phyloP scores from a whole-genome alignment of 192 early-diverging fungal species.

The Coemansia reversa region DNA sequence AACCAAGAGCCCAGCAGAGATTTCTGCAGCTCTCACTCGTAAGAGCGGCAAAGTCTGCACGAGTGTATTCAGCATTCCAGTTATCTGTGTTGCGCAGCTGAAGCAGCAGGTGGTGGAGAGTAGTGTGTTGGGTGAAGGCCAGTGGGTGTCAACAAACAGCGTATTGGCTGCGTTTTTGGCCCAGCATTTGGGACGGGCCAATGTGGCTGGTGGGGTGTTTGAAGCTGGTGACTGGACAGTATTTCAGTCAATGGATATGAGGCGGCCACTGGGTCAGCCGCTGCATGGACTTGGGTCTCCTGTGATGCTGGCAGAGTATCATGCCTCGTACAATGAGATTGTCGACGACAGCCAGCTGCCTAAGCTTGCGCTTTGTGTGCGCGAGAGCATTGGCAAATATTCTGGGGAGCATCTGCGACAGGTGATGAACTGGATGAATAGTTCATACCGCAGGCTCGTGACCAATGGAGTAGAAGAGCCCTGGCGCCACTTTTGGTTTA shows the following conservation, averaged over 20 bases:
- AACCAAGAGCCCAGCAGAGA: constrained; percentile 15
- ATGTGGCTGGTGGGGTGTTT: constrained; percentile 22
- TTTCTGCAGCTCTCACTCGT: constrained; percentile 10
- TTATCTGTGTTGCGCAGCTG: constrained; percentile 4
- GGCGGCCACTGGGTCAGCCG: constrained; percentile 26
- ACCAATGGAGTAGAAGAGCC: constrained; percentile 21
- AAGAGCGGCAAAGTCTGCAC: constrained; percentile 7
- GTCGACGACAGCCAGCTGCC: constrained; percentile 3
- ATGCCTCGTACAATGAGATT: constrained; percentile 2
- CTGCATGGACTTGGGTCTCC: constrained; percentile 39
- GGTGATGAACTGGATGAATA: constrained; percentile 39
- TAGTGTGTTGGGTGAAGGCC: constrained; percentile 20
- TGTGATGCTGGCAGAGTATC: constrained; percentile 39
- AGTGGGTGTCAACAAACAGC: constrained; percentile 45
- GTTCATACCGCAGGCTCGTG: constrained; percentile 18
- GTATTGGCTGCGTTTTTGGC: constrained; percentile 29
- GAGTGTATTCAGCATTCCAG: constrained; percentile 26
- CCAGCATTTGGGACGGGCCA: constrained; percentile 35
- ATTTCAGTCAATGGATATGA: constrained; percentile 49
- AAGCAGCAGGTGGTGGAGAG: constrained; percentile 21
- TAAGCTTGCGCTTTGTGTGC: constrained; percentile 14
- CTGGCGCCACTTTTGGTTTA: constrained; percentile 51
- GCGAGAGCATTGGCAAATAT: constrained; percentile 27
- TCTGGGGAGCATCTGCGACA: constrained; percentile 25
- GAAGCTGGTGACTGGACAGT: constrained; percentile 36